These are phyloP conservation scores for Huntiella bhutanensis DNA, from an alignment of 2,329 filamentous ascomycete genomes.

Conservation along the genomic window DNA sequence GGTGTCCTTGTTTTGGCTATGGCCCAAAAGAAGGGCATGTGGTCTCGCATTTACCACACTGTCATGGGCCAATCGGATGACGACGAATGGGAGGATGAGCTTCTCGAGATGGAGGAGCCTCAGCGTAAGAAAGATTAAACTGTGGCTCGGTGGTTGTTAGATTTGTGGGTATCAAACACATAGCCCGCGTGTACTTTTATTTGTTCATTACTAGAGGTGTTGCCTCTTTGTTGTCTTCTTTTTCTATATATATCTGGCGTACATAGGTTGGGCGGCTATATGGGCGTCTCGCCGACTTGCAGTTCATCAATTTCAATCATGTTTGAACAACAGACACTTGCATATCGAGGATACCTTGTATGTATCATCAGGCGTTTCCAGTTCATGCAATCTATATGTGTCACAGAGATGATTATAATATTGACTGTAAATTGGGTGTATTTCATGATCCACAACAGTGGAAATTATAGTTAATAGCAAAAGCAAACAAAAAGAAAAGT, in stretches of 20 bases:
- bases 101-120: slow-evolving; percentile 17
- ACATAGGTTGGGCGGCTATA: slow-evolving; percentile 2
- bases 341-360: too few relatives aligned
- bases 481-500: background rate
- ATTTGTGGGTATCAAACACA: too few relatives aligned
- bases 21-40: slow-evolving; percentile 83
- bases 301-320: background rate
- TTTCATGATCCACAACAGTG: too few relatives aligned
- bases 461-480: too few relatives aligned
- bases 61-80: slow-evolving; percentile 39
- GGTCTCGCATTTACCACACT: slow-evolving; percentile 60
- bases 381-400: too few relatives aligned
- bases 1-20: slow-evolving; percentile 78
- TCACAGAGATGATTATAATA: too few relatives aligned
- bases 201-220: slow-evolving; percentile 3
- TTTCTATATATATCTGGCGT: slow-evolving; percentile 2
- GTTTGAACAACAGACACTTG: too few relatives aligned
- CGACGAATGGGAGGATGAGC: slow-evolving; percentile 41
- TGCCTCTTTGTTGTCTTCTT: background rate
- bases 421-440: too few relatives aligned
- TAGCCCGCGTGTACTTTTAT: too few relatives aligned
- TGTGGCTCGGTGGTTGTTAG: too few relatives aligned
- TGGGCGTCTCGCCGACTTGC: background rate
- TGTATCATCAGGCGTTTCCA: too few relatives aligned
- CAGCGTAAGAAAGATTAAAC: background rate